These are phyloP conservation scores for Cordyceps fumosorosea DNA, from an alignment of 2,329 filamentous ascomycete species.

Conservation along the genomic window DNA sequence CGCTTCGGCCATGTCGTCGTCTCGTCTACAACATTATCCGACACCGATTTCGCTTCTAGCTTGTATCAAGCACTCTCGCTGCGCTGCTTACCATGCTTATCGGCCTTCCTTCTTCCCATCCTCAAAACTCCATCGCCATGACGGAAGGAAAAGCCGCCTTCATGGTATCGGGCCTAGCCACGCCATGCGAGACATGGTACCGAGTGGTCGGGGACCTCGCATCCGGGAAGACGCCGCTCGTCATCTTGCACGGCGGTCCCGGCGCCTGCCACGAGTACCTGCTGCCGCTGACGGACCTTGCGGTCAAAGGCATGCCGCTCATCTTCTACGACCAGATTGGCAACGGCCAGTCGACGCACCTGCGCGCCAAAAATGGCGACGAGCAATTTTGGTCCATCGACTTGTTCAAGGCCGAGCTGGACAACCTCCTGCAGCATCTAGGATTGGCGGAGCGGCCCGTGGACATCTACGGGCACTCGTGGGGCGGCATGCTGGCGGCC, in stretches of 20 bases:
- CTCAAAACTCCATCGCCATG: background rate
- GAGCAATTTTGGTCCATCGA: conserved; percentile 39
- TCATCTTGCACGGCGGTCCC: conserved; percentile 34
- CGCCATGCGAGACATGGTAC: background rate
- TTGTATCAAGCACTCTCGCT: too few species aligned
- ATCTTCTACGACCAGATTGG: conserved; percentile 51
- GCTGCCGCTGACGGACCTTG: conserved; percentile 29
- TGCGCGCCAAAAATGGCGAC: conserved; percentile 35
- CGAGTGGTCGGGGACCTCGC: background rate
- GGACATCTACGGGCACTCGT: conserved; percentile 43
- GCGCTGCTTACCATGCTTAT: too few species aligned
- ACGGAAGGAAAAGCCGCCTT: background rate
- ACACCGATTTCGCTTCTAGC: too few species aligned
- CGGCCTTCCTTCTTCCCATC: background rate
- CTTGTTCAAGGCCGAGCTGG: conserved; percentile 42
- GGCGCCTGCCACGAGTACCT: conserved; percentile 41
- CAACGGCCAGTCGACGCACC: conserved; percentile 40
- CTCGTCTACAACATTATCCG: too few species aligned
- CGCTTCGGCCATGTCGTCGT: too few species aligned
- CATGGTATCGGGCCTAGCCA: background rate
- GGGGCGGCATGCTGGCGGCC: conserved; percentile 45
- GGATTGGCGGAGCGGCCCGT: conserved; percentile 28
- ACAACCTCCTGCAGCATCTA: conserved; percentile 38
- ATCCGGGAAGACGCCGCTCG: background rate
- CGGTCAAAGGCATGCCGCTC: conserved; percentile 26